These are phyloP conservation scores for Petunia hybrid DNA, from an alignment of 305 asterid genomes.

Conservation along the genomic window DNA sequence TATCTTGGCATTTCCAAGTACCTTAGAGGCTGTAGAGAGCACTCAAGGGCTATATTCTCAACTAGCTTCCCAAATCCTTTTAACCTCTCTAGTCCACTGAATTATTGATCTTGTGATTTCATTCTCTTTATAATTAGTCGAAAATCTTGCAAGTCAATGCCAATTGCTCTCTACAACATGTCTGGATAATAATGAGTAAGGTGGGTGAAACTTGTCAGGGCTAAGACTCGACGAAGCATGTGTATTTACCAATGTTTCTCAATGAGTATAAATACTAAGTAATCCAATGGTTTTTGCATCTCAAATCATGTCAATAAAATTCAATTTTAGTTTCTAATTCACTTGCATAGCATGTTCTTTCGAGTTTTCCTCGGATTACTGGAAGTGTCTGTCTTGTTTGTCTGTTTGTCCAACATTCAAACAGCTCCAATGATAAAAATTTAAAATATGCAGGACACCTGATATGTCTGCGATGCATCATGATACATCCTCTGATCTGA, in stretches of 20 bases:
- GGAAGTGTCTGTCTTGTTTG: neutral
- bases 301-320: neutral
- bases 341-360: slow-evolving; percentile 12
- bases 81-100: neutral
- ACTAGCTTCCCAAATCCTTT: neutral
- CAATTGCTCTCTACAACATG: slow-evolving; percentile 15
- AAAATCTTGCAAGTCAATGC: neutral
- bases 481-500: slow-evolving; percentile 74
- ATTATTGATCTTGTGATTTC: neutral
- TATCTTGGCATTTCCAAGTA: neutral
- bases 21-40: neutral
- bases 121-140: neutral
- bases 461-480: slow-evolving; percentile 94
- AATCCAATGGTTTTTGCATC: neutral
- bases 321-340: slow-evolving; percentile 1
- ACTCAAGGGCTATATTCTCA: neutral
- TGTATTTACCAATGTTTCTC: neutral
- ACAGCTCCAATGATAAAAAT: neutral
- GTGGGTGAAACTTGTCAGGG: slow-evolving; percentile 3
- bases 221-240: neutral
- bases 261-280: neutral
- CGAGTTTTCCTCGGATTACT: neutral
- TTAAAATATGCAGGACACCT: slow-evolving; percentile 69
- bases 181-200: neutral
- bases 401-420: neutral